Evolutionary conservation across 352 stramenopile species (phyloP), one percentile per base, ranked within the genome.

Genomic region (Plasmopara viticola): DNA sequence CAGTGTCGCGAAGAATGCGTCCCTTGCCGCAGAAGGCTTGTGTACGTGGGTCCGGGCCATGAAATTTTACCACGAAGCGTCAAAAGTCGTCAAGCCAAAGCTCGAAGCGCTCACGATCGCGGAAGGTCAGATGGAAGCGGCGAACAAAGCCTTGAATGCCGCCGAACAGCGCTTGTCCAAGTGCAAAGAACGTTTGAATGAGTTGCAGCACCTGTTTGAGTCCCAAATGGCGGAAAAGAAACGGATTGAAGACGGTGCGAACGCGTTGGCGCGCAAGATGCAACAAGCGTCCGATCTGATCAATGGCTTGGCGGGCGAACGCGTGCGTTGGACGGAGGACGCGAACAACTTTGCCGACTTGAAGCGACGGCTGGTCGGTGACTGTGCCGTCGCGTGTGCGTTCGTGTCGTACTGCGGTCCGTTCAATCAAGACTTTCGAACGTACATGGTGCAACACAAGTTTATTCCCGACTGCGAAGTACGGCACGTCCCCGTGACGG

Each of bases 1-100:
- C 0, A 84, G 79, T 12, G 94, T 98, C 6, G 96, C 96, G 17
- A 99, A 98, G 74, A 98, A 98, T 44, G 96, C 95, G 0, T 98
- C 92, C 43, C 84, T 90, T 4, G 95, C 96, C 42, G 95, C 95
- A 1, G 95, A 98, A 64, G 96, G 96, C 4, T 68, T 99, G 25
- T 99, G 96, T 60, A 98, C 89, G 20, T 99, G 96, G 86, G 95
- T 98, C 51, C 74, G 87, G 31, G 96, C 96, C 1, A 99, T 99
- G 96, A 98, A 98, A 60, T 98, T 95, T 56, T 99, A 99, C 72
- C 95, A 99, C 68, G 90, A 98, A 64, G 96, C 95, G 1, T 98
- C 91, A 20, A 99, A 98, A 66, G 96, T 99, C 56, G 95, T 99
- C 12, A 98, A 99, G 63, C 96, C 96, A 8, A 99, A 99, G 67